Evolutionary conservation across 108 stramenopile genomes (phyloP), one percentile per base, ranked within the genome.

Genomic region (Cyclotella baltica): DNA sequence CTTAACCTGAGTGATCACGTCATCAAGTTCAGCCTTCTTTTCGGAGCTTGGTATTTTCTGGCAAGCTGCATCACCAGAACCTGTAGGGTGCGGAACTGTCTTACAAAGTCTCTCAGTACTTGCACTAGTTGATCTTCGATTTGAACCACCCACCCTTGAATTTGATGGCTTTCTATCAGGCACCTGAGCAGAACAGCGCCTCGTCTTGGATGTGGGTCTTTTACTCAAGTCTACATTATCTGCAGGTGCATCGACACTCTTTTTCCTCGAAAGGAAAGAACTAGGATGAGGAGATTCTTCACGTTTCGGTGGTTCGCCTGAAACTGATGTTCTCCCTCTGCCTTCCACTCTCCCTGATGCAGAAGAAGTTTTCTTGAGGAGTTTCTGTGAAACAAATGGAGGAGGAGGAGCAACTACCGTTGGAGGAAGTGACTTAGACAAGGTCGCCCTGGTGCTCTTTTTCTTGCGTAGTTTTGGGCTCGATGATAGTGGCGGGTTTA

Each of bases 271-370:
- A 3, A 36, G 55, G 1, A 55, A 34, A 35, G 33, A 33, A 35
- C 13, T 33, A 35, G 63, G 63, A 40, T 64, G 63, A 43, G 63
- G 63, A 40, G 63, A 64, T 43, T 43, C 63, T 27, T 64, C 63
- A 18, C 63, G 36, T 34, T 33, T 61, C 30, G 34, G 13, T 8
- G 63, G 40, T 23, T 2, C 13, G 23, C 18, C n/a, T 35, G n/a
- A 4, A 23, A 29, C 38, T 22, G 40, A 40, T 15, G 63, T 25
- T 38, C 38, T 43, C 3, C 38, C 63, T 31, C 63, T 43, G 63
- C 63, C 59, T 61, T 61, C 59, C 31, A 61, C 33, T 61, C 33
- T 2, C 0, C 31, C 59, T 1, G 30, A 13, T n/a, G 59, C 33
- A 30, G 59, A 61, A 61, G 59, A 61, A 11, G 59, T 34, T 11